Percentiles rank a stretch among this genome's conserved stretches.
Conservation (phyloP, 768 basidiomycete species). For the Russula compacta region DNA sequence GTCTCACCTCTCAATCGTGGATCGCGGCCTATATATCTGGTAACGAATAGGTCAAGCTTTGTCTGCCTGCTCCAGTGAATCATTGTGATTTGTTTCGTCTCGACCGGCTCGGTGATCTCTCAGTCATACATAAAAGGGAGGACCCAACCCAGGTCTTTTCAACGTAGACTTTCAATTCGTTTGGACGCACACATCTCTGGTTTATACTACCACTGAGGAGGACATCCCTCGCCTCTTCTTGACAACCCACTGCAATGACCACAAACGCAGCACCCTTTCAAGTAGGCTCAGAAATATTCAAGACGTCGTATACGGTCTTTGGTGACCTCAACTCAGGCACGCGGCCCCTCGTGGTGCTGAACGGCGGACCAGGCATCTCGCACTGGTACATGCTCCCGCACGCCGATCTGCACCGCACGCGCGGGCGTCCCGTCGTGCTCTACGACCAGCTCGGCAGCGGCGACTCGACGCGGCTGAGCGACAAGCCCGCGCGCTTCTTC, state of each 20-base stretch:
- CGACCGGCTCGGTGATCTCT: no score
- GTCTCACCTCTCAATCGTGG: no score
- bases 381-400: slow-evolving; percentile 9
- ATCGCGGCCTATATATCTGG: neutral
- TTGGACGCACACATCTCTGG: no score
- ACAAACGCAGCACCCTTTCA: slow-evolving; percentile 14
- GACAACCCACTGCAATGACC: neutral
- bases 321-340: neutral
- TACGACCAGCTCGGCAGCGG: slow-evolving; percentile 46
- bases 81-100: neutral
- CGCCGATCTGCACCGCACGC: neutral
- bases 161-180: neutral
- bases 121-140: neutral
- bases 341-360: neutral
- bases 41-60: neutral
- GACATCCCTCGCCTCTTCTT: neutral
- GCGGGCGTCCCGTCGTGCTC: neutral
- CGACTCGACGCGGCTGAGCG: slow-evolving; percentile 43
- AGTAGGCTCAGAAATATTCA: slow-evolving; percentile 8
- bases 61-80: neutral
- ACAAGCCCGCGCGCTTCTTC: slow-evolving; percentile 42
- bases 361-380: slow-evolving; percentile 9
- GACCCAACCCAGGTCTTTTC: neutral
- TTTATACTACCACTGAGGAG: neutral
- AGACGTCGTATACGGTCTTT: slow-evolving; percentile 5